phyloP scores from a whole-genome alignment of 1,284 basidiomycete species.

The Pyrrhoderma noxium region DNA sequence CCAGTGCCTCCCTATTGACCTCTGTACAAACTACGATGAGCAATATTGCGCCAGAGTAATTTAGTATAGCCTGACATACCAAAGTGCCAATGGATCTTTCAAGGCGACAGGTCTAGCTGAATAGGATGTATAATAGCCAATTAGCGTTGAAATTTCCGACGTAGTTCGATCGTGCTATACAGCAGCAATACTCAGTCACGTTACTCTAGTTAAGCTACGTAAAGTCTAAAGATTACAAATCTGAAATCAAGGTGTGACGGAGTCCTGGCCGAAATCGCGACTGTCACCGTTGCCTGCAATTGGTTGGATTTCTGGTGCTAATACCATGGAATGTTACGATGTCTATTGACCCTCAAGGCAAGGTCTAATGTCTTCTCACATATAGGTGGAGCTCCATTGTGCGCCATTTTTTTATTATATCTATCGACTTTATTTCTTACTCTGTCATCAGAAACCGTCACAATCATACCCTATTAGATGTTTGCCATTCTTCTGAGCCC shows the following conservation, averaged over 20 bases:
- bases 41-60: too few species aligned
- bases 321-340: constrained; percentile 54
- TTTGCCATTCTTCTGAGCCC: background rate
- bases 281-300: background rate
- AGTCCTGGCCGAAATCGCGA: background rate
- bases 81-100: constrained; percentile 84
- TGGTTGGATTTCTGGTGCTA: constrained; percentile 5
- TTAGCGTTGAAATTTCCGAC: constrained; percentile 15
- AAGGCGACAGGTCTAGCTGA: constrained; percentile 46
- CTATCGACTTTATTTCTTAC: too few species aligned
- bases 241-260: too few species aligned
- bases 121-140: constrained; percentile 23
- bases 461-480: background rate
- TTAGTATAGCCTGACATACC: constrained; percentile 24
- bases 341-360: constrained; percentile 32
- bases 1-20: constrained; percentile 83
- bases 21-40: constrained; percentile 35
- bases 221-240: too few species aligned
- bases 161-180: constrained; percentile 5
- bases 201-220: background rate
- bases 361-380: constrained; percentile 23
- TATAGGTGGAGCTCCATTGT: too few species aligned
- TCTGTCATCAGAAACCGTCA: background rate
- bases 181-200: background rate
- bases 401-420: too few species aligned